Evolutionary conservation across 805 yeast genomes (phyloP).

Genomic region (Wilhelminamyces savonicus): DNA sequence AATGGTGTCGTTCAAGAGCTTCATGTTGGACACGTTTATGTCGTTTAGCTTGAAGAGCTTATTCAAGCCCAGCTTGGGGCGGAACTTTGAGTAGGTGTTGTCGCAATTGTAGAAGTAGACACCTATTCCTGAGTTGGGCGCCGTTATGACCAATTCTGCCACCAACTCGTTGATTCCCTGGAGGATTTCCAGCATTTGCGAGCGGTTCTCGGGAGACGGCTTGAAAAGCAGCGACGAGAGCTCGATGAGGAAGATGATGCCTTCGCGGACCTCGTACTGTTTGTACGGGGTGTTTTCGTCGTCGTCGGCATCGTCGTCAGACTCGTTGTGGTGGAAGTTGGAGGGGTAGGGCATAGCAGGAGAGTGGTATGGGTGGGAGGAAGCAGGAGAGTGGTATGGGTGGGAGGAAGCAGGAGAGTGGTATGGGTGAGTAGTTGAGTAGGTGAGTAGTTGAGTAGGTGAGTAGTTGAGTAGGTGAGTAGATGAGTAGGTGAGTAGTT

Average conservation of each 20-base stretch:
- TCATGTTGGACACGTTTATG: slow-evolving; percentile 53
- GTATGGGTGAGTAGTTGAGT: too few relatives aligned
- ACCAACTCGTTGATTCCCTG: slow-evolving; percentile 55
- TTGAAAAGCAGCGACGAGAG: slow-evolving; percentile 41
- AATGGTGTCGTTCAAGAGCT: slow-evolving; percentile 43
- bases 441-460: too few relatives aligned
- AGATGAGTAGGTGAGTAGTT: too few relatives aligned
- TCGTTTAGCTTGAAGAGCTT: slow-evolving; percentile 48
- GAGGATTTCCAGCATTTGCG: slow-evolving; percentile 45
- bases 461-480: too few relatives aligned
- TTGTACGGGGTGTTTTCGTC: slow-evolving; percentile 12
- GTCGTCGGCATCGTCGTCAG: too few relatives aligned
- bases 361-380: too few relatives aligned
- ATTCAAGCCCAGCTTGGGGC: slow-evolving; percentile 36
- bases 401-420: too few relatives aligned
- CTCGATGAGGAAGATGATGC: slow-evolving; percentile 58
- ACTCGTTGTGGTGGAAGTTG: too few relatives aligned
- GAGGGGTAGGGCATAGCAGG: too few relatives aligned
- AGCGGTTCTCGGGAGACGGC: slow-evolving; percentile 29
- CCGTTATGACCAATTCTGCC: slow-evolving; percentile 55
- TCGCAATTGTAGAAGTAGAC: slow-evolving; percentile 54
- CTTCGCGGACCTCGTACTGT: slow-evolving; percentile 52
- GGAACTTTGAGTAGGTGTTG: slow-evolving; percentile 18
- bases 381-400: too few relatives aligned
- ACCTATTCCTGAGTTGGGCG: slow-evolving; percentile 71